Evolutionary conservation across 768 basidiomycete genomes (phyloP).

Genomic region (Mycena metata): DNA sequence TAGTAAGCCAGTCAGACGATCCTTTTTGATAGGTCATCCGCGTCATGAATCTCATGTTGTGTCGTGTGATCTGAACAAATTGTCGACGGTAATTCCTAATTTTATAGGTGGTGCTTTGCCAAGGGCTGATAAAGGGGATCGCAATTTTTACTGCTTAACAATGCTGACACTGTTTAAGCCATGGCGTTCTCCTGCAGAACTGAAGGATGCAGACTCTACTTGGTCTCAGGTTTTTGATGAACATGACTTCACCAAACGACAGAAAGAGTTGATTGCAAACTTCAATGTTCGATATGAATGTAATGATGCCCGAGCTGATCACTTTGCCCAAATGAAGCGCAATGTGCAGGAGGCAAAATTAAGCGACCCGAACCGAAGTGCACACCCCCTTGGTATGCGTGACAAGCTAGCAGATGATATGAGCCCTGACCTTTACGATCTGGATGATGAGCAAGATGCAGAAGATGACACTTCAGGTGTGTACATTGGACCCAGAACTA

Average conservation of each 20-base stretch:
- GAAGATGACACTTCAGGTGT: too few relatives aligned
- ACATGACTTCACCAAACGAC: not conserved
- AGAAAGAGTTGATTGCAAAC: constrained; percentile 41
- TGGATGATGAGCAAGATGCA: too few relatives aligned
- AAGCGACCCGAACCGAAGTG: too few relatives aligned
- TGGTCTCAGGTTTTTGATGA: not conserved
- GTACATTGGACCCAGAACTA: too few relatives aligned
- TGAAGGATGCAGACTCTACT: not conserved
- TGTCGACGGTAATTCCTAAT: not conserved
- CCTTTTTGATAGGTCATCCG: not conserved
- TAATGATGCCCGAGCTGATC: constrained; percentile 47
- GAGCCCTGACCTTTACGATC: too few relatives aligned
- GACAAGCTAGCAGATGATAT: too few relatives aligned
- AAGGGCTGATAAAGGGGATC: too few relatives aligned
- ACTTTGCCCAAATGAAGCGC: not conserved
- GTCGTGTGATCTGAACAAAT: not conserved
- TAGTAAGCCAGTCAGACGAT: not conserved
- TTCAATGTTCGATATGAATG: constrained; percentile 47
- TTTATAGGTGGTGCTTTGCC: not conserved
- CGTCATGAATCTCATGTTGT: not conserved
- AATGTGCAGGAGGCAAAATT: too few relatives aligned
- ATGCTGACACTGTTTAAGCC: too few relatives aligned
- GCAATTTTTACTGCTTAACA: too few relatives aligned
- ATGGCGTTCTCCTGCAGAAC: too few relatives aligned
- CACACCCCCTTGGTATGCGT: too few relatives aligned